Conservation (phyloP, 148 eudicot genomes). For the Nepenthes mirabilis region DNA sequence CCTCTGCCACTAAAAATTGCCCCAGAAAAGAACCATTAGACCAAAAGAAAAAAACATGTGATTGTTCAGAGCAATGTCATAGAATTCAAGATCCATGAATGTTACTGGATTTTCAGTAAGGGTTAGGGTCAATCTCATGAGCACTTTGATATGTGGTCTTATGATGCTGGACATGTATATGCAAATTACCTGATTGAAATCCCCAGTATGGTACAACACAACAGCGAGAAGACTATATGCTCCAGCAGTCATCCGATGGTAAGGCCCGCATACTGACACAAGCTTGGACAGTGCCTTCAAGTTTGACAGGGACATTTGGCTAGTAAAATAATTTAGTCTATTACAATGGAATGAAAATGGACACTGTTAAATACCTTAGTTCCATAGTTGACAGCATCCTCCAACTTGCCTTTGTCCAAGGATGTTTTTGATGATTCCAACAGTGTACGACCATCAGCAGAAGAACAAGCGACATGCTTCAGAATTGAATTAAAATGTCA, state of each 20-base stretch:
- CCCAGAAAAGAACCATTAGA: too few species aligned
- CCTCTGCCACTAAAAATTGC: too few species aligned
- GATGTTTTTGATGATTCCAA: constrained; percentile 92
- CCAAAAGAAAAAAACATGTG: too few species aligned
- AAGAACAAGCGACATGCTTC: constrained; percentile 93
- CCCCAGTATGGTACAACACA: constrained; percentile 90
- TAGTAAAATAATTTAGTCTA: neutral
- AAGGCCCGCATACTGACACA: constrained; percentile 87
- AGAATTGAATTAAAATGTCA: constrained; percentile 11
- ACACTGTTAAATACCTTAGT: constrained; percentile 43
- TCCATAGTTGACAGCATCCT: constrained; percentile 90
- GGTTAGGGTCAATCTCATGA: too few species aligned
- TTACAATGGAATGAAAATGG: constrained; percentile 1
- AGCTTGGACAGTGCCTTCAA: constrained; percentile 78
- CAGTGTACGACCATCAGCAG: constrained; percentile 92
- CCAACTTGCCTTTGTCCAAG: constrained; percentile 88
- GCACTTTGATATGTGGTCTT: neutral
- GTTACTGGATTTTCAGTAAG: too few species aligned
- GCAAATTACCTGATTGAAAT: constrained; percentile 78
- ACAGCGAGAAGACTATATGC: constrained; percentile 96
- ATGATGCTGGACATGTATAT: neutral
- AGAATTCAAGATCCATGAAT: too few species aligned
- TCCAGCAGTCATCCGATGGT: constrained; percentile 97
- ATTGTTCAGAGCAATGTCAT: too few species aligned
- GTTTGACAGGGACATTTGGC: constrained; percentile 10